These are phyloP conservation scores for Mallotus nudiflorus DNA, from an alignment of 345 rosid species.

Conservation along the genomic window DNA sequence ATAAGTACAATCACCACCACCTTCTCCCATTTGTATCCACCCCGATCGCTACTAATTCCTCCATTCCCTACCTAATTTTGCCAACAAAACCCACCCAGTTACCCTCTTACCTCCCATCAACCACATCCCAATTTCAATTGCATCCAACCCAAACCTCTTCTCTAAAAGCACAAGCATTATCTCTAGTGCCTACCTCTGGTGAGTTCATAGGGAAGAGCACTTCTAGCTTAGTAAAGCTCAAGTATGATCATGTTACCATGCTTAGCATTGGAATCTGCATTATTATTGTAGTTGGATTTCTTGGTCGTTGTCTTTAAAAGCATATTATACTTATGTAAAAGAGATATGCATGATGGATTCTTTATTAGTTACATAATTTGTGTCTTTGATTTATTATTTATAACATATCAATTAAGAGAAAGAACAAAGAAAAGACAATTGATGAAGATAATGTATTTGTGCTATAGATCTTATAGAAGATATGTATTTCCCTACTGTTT, in stretches of 20 bases:
- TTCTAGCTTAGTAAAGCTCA: slow-evolving; percentile 27
- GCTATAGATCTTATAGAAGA: too few species aligned
- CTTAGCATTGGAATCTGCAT: slow-evolving; percentile 29
- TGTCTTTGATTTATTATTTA: neutral
- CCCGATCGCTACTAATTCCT: slow-evolving; percentile 32
- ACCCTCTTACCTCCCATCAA: slow-evolving; percentile 60
- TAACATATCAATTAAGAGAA: neutral
- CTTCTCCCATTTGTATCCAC: slow-evolving; percentile 15
- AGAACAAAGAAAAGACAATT: too few species aligned
- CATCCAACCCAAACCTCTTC: slow-evolving; percentile 58
- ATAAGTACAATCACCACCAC: slow-evolving; percentile 38
- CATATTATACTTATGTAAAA: neutral
- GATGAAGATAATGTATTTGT: too few species aligned
- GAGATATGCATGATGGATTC: slow-evolving; percentile 9
- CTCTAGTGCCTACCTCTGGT: slow-evolving; percentile 51
- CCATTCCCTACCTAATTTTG: slow-evolving; percentile 53
- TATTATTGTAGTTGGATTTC: slow-evolving; percentile 1
- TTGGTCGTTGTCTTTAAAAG: neutral
- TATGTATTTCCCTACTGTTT: too few species aligned
- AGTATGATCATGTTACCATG: slow-evolving; percentile 15
- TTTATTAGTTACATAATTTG: neutral
- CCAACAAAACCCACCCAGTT: slow-evolving; percentile 55
- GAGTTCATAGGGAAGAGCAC: slow-evolving; percentile 52
- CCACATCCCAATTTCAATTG: slow-evolving; percentile 45
- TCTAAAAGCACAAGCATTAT: slow-evolving; percentile 46